Conservation (phyloP, 2,329 filamentous ascomycete species). For the Clonostachys solani region DNA sequence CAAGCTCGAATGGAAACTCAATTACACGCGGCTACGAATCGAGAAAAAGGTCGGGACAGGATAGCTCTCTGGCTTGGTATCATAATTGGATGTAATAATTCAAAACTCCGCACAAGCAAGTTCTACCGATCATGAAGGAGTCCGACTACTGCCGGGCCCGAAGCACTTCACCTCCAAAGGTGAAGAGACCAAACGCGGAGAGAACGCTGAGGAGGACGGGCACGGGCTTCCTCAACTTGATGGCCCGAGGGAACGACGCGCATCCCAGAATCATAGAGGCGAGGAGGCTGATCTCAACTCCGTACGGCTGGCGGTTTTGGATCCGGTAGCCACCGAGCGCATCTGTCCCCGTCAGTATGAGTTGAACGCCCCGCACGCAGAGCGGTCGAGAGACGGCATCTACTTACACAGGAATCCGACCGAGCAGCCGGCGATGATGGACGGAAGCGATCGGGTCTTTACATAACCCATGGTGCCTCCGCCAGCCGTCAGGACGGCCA, state of each 20-base stretch:
- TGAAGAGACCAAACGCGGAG: constrained; percentile 72
- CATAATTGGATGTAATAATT: no score
- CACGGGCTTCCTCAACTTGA: constrained; percentile 79
- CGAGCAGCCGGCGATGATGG: constrained; percentile 76
- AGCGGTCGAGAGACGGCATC: not conserved
- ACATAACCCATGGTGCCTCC: constrained; percentile 87
- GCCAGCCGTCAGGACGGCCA: constrained; percentile 77
- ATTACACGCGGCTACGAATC: no score
- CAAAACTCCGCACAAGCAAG: no score
- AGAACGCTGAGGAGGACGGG: constrained; percentile 75
- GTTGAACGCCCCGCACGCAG: not conserved
- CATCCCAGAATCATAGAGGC: constrained; percentile 83
- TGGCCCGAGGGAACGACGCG: constrained; percentile 79
- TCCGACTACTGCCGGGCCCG: constrained; percentile 23
- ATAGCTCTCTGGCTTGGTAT: no score
- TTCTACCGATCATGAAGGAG: no score
- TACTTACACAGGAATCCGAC: constrained; percentile 64
- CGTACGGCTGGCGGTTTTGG: constrained; percentile 70
- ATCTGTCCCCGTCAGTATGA: constrained; percentile 37
- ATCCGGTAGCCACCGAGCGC: constrained; percentile 79
- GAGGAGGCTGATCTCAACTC: constrained; percentile 82
- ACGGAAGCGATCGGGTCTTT: constrained; percentile 81
- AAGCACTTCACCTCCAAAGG: constrained; percentile 70
- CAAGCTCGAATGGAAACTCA: no score
- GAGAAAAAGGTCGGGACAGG: no score